Evolutionary conservation across 2,329 filamentous ascomycete genomes (phyloP).

Genomic region (Falciphora oryzae): DNA sequence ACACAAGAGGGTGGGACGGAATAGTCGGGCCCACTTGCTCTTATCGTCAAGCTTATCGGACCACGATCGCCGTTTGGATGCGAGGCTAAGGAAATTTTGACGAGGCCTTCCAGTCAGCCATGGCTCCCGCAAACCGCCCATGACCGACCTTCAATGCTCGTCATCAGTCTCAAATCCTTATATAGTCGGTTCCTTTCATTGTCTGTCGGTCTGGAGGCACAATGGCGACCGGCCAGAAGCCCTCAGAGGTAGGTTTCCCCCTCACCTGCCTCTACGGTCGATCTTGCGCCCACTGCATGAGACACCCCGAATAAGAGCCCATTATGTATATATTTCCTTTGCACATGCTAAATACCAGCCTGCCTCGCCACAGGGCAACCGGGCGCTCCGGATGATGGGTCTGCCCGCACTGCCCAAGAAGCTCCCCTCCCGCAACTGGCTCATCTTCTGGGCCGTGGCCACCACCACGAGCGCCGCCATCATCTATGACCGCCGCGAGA

Average conservation of each 20-base stretch:
- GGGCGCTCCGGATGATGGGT: constrained; percentile 73
- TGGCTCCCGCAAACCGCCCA: neutral
- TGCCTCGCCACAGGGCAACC: constrained; percentile 48
- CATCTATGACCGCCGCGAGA: constrained; percentile 89
- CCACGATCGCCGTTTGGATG: neutral
- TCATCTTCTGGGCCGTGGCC: constrained; percentile 83
- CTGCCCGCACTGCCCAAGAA: constrained; percentile 76
- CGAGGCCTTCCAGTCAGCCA: neutral
- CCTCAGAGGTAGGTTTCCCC: constrained; percentile 5
- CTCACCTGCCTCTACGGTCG: neutral
- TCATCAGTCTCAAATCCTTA: too few species aligned
- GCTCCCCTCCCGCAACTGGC: constrained; percentile 94
- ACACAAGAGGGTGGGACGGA: neutral
- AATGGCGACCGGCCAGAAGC: constrained; percentile 10
- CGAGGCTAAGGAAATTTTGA: neutral
- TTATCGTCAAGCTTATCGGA: neutral
- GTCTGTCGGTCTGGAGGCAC: neutral
- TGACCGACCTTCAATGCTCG: neutral
- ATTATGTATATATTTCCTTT: neutral
- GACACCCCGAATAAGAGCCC: neutral
- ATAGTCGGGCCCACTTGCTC: neutral
- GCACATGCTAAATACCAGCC: neutral
- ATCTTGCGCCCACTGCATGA: neutral
- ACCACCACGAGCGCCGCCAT: constrained; percentile 73
- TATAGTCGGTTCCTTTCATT: neutral